Evolutionary conservation across 2,329 filamentous ascomycete species (phyloP).

Genomic region (Mariannaea sp.): DNA sequence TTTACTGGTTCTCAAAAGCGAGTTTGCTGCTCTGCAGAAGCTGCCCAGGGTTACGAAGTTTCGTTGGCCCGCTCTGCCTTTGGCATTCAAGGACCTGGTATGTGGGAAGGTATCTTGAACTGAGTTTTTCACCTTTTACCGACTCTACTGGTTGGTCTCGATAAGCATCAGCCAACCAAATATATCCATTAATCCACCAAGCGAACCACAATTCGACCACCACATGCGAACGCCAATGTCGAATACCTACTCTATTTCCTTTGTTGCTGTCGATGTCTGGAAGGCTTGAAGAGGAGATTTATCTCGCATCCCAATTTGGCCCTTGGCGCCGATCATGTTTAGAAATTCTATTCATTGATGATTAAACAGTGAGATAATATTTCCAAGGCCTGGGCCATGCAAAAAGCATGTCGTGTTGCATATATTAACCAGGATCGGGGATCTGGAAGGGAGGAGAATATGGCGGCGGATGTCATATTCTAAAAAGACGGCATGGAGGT

Average conservation of each 20-base stretch:
- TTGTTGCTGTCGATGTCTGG: constrained; percentile 36
- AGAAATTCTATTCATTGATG: constrained; percentile 37
- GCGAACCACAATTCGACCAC: constrained; percentile 25
- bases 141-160: constrained; percentile 23
- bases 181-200: constrained; percentile 29
- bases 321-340: constrained; percentile 40
- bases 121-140: constrained; percentile 39
- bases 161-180: constrained; percentile 27
- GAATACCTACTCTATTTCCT: constrained; percentile 36
- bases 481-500: constrained; percentile 23
- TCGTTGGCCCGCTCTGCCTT: constrained; percentile 55
- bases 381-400: constrained; percentile 43
- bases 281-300: constrained; percentile 38
- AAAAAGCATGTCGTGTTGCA: constrained; percentile 51
- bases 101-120: constrained; percentile 69
- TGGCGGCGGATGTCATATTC: constrained; percentile 36
- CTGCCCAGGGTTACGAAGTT: constrained; percentile 53
- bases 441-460: constrained; percentile 38
- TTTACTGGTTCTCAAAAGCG: constrained; percentile 63
- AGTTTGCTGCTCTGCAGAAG: constrained; percentile 68
- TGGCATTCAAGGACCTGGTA: constrained; percentile 61
- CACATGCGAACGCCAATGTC: constrained; percentile 35
- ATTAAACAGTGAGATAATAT: constrained; percentile 43
- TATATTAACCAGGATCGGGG: constrained; percentile 49
- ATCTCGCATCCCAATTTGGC: constrained; percentile 38